Evolutionary conservation across 2,329 filamentous ascomycete species (phyloP), one percentile per base, ranked within the genome.

Genomic region (Sporothrix phasma): DNA sequence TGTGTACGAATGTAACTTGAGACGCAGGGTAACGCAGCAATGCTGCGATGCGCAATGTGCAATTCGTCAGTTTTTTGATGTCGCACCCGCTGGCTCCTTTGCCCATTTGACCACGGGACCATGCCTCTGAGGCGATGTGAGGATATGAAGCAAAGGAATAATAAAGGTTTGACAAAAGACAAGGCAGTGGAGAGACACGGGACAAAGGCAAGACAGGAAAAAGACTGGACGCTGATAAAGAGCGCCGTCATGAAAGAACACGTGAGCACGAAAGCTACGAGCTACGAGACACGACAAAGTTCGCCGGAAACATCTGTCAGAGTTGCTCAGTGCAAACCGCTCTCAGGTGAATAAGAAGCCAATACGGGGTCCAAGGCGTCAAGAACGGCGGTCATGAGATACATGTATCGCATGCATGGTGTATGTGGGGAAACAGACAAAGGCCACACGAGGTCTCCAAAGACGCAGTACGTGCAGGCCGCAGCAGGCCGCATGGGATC

Each of bases 51-150:
- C 34, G 26, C 29, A 43, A 51, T 62, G 43, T 62, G 60, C 60
- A 51, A 62, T 62, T 62, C 60, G 60, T 19, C 60, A 46, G 43
- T 43, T 15, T 47, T 31, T 61, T 45, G 24, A n/a, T 43, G 56
- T 31, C 29, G 56, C 39, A 59, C 56, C 37, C 54, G 56, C 39
- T 15, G 37, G 58, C 10, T n/a, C 41, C 43, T 24, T 37, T 47
- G 41, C 43, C 29, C 19, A 31, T 24, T 47, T n/a, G 41, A 31
- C 46, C 47, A 62, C 60, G 47, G 60, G 60, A 34, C 60, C 60
- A 45, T 24, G 4, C 4, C 26, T 45, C 37, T 13, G 37, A 58
- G 37, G 17, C 19, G 24, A 29, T 37, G n/a, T 29, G 54, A 37
- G 43, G 37, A 15, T 37, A 41, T 43, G 31, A 19, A 58, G 34